Base-by-base conservation (phyloP, 306 rosid genomes). In the Begonia loranthoides region DNA sequence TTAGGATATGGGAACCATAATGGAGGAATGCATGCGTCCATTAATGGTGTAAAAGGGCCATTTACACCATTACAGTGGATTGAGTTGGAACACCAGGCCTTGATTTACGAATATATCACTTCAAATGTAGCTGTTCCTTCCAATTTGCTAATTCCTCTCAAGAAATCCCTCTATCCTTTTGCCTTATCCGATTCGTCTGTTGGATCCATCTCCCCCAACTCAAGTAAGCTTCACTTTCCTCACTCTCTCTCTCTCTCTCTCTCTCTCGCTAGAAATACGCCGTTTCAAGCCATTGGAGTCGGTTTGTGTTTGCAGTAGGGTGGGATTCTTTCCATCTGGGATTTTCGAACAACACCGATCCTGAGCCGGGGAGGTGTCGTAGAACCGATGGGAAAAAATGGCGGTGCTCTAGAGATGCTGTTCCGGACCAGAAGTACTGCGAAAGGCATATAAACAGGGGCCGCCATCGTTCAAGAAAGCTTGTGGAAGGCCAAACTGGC, bases 391-490 rank as follows among this genome's bases (percentile, higher is more conserved):
- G 83, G 59, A 70, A 77, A 72, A 77, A 77, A 49, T 77, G 83
- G 83, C 76, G 82, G 61, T 76, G 82, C 73, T 69, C 82, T 5
- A 76, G 76, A 66, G 83, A 77, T 52, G 79, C 79, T 10, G 76
- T 77, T 54, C 68, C 61, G 10, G 83, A 77, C 43, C 79, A 77
- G 69, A 77, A 77, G 64, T 77, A 77, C 63, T 77, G 83, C 52
- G 79, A 77, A 54, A 65, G 79, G 59, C 83, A 73, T 50, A 69
- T 77, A n/a, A 73, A 77, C 67, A 60, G 79, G 61, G 83, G 83
- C 68, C 79, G 79, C 67, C 79, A 73, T 67, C 79, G 79, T 77
- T 77, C 82, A 76, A 76, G 82, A 72, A 76, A 72, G 82, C 82
- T 73, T 76, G 82, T 76, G 82, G 82, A 76, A 76, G 73, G 76